Conservation (phyloP, 2,329 filamentous ascomycete species). For the Cercospora sesami region DNA sequence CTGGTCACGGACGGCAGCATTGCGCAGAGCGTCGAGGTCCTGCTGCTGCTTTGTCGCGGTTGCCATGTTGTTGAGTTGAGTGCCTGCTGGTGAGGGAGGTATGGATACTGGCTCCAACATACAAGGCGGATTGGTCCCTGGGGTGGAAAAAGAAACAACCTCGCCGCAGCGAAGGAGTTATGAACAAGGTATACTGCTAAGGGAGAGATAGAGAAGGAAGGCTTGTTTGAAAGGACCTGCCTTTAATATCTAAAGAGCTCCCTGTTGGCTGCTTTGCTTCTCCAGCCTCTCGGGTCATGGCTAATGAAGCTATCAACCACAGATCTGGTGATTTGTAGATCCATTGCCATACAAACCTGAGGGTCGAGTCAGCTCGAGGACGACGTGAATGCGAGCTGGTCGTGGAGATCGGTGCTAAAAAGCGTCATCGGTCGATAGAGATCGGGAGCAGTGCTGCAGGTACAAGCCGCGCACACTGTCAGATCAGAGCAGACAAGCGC, state of each 20-base stretch:
- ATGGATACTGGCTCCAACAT: slow-evolving; percentile 22
- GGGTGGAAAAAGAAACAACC: not conserved
- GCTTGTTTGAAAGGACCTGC: slow-evolving; percentile 6
- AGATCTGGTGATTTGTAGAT: slow-evolving; percentile 10
- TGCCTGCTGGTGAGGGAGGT: slow-evolving; percentile 8
- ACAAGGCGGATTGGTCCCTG: not conserved
- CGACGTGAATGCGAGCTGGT: not conserved
- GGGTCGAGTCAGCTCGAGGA: slow-evolving; percentile 14
- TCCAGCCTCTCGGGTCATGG: slow-evolving; percentile 11
- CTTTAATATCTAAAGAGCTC: slow-evolving; percentile 17
- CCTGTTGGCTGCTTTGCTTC: slow-evolving; percentile 6
- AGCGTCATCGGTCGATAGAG: slow-evolving; percentile 12
- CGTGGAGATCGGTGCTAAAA: slow-evolving; percentile 3
- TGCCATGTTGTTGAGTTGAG: slow-evolving; percentile 10
- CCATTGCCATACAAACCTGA: slow-evolving; percentile 7
- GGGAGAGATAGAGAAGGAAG: slow-evolving; percentile 5
- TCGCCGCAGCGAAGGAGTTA: slow-evolving; percentile 2
- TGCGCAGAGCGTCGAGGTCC: slow-evolving; percentile 17
- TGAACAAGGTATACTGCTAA: slow-evolving; percentile 5
- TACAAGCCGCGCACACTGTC: slow-evolving; percentile 8
- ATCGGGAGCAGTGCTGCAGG: slow-evolving; percentile 6
- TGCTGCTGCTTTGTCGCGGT: slow-evolving; percentile 12
- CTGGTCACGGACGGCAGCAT: slow-evolving; percentile 9
- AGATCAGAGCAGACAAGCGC: slow-evolving; percentile 12
- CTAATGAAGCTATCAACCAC: slow-evolving; percentile 4